These are phyloP conservation scores for Ambrosiella cleistominuta DNA, from an alignment of 2,329 filamentous ascomycete species.

Conservation along the genomic window DNA sequence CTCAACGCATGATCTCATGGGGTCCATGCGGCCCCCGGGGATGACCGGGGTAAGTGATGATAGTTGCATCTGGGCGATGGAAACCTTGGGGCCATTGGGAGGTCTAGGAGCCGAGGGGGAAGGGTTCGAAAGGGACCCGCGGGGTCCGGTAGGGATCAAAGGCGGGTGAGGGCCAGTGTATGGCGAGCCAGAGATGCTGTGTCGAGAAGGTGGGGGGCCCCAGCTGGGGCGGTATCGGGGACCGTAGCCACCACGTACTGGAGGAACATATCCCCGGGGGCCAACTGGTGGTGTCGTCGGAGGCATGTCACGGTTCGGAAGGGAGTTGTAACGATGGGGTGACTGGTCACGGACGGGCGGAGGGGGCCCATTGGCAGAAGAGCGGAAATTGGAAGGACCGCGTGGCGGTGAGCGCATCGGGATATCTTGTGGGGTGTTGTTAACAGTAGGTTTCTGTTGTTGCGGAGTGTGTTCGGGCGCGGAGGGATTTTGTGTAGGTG, in stretches of 20 bases:
- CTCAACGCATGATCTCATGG: conserved; percentile 25
- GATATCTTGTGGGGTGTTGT: neutral
- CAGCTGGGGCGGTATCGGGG: conserved; percentile 29
- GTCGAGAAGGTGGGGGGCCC: conserved; percentile 18
- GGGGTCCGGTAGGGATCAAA: conserved; percentile 33
- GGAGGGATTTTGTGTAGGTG: conserved; percentile 23
- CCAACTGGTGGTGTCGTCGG: conserved; percentile 29
- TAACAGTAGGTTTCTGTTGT: neutral
- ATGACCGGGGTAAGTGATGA: conserved; percentile 33
- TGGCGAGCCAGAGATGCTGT: conserved; percentile 17
- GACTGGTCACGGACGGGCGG: conserved; percentile 13
- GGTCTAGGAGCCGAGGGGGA: conserved; percentile 5
- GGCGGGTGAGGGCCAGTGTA: conserved; percentile 24
- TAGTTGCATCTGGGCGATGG: conserved; percentile 35
- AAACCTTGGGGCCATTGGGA: conserved; percentile 21
- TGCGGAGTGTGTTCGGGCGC: conserved; percentile 21
- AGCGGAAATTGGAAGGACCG: conserved; percentile 19
- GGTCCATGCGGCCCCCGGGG: conserved; percentile 37
- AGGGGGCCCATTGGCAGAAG: conserved; percentile 20
- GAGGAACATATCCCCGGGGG: conserved; percentile 34
- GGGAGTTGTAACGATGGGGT: conserved; percentile 27
- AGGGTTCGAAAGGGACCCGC: conserved; percentile 21
- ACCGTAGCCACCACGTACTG: conserved; percentile 19
- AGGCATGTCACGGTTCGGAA: neutral
- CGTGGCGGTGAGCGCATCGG: conserved; percentile 4